These are phyloP conservation scores for Phytopythium montanum DNA, from an alignment of 352 stramenopile genomes.

Conservation along the genomic window DNA sequence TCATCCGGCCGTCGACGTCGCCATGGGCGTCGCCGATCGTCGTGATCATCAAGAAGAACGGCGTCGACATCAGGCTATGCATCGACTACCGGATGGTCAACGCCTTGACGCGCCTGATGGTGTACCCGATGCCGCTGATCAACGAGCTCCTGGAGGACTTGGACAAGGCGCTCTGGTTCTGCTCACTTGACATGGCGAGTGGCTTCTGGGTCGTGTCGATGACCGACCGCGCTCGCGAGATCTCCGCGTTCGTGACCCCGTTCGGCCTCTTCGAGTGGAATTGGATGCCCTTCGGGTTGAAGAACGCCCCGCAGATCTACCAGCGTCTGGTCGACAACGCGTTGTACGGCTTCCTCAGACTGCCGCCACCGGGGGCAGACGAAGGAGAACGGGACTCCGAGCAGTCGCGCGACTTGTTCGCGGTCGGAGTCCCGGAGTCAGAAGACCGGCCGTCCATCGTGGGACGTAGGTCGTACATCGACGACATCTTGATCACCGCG, in stretches of 20 bases:
- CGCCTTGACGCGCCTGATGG: constrained; percentile 8
- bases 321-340: constrained; percentile 23
- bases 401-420: constrained; percentile 14
- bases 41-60: constrained; percentile 38
- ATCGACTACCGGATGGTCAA: constrained; percentile 16
- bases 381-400: too few relatives aligned
- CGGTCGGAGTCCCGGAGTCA: not conserved
- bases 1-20: constrained; percentile 7
- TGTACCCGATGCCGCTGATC: constrained; percentile 22
- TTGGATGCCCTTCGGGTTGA: constrained; percentile 19
- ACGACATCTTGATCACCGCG: constrained; percentile 17
- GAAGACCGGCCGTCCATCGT: constrained; percentile 2
- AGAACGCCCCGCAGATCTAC: constrained; percentile 24
- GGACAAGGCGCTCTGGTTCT: constrained; percentile 14
- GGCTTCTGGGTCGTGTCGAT: constrained; percentile 18
- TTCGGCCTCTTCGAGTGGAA: constrained; percentile 20
- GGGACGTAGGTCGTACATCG: constrained; percentile 17
- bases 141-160: constrained; percentile 14
- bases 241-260: constrained; percentile 21
- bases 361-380: too few relatives aligned
- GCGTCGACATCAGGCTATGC: constrained; percentile 26
- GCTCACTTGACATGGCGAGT: constrained; percentile 15
- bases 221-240: constrained; percentile 9
- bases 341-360: constrained; percentile 14
- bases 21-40: constrained; percentile 31